These are phyloP conservation scores for Ceratobasidium sp. DNA, from an alignment of 1,284 basidiomycete species.

Conservation along the genomic window DNA sequence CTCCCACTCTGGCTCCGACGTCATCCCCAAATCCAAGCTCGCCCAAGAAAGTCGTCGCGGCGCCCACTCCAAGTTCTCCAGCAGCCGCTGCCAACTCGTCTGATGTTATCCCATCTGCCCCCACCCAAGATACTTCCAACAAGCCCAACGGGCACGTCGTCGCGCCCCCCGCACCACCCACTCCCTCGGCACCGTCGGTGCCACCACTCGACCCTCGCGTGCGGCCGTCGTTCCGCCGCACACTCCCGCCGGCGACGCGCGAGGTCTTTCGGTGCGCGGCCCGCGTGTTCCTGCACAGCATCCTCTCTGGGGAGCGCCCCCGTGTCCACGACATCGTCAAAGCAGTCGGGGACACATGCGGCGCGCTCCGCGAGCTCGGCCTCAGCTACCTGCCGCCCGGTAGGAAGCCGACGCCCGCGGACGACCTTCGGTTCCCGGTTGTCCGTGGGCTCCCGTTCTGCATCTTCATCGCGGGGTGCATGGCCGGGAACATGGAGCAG, in stretches of 20 bases:
- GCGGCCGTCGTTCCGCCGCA: constrained; percentile 32
- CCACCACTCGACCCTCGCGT: not conserved
- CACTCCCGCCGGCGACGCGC: constrained; percentile 40
- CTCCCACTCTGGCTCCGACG: not conserved
- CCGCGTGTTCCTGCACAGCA: constrained; percentile 35
- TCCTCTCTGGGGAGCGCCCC: constrained; percentile 42
- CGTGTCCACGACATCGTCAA: constrained; percentile 40
- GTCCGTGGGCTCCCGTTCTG: constrained; percentile 40
- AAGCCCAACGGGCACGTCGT: constrained; percentile 8
- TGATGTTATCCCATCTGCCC: not conserved
- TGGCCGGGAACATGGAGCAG: constrained; percentile 45
- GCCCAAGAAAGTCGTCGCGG: not conserved
- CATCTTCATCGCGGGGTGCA: constrained; percentile 40
- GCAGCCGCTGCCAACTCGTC: not conserved
- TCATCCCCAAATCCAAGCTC: not conserved
- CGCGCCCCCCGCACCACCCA: constrained; percentile 1
- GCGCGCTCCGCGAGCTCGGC: constrained; percentile 37
- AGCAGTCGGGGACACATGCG: constrained; percentile 35
- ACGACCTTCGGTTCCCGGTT: constrained; percentile 42
- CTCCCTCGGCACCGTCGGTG: not conserved
- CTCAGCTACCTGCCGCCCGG: constrained; percentile 43
- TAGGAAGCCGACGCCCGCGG: constrained; percentile 19
- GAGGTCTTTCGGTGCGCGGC: constrained; percentile 39
- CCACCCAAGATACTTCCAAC: not conserved
- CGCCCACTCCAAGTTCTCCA: constrained; percentile 1